Conservation (phyloP, 106 monocot genomes). For the Chionographis japonica region DNA sequence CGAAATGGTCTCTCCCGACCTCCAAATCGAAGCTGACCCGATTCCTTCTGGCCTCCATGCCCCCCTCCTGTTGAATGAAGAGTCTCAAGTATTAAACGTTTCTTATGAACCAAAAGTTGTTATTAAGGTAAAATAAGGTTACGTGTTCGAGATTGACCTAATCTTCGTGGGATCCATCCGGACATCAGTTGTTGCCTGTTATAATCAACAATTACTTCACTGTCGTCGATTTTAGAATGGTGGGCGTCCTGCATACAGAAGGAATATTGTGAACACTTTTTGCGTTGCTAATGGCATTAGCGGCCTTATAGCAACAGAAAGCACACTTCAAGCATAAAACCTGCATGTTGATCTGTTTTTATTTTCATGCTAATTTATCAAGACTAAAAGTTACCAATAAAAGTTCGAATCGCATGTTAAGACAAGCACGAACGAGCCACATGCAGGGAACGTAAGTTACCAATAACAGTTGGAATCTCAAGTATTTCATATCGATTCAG, state of each 20-base stretch:
- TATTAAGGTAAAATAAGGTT: background rate
- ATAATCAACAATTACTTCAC: conserved; percentile 90
- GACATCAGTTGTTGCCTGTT: conserved; percentile 89
- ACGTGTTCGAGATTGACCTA: conserved; percentile 43
- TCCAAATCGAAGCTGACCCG: conserved; percentile 96
- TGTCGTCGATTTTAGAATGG: conserved; percentile 76
- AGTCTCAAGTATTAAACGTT: background rate
- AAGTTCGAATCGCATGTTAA: no score
- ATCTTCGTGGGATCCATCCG: conserved; percentile 93
- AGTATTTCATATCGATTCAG: no score
- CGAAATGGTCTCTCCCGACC: conserved; percentile 96
- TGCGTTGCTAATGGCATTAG: background rate
- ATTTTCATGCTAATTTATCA: no score
- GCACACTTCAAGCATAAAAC: background rate
- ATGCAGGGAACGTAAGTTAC: no score
- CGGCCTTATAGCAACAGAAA: background rate
- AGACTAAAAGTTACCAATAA: no score
- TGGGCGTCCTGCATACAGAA: conserved; percentile 68
- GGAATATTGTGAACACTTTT: background rate
- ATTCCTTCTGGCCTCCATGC: conserved; percentile 91
- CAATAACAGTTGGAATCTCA: no score
- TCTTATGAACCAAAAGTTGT: background rate
- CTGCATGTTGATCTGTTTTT: no score
- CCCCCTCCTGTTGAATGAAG: conserved; percentile 65
- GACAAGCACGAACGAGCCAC: no score